Percentiles rank a stretch among this genome's conserved stretches.
Evolutionary conservation across 2,329 filamentous ascomycete genomes (phyloP).

Genomic region (Hirsutella thompsonii): DNA sequence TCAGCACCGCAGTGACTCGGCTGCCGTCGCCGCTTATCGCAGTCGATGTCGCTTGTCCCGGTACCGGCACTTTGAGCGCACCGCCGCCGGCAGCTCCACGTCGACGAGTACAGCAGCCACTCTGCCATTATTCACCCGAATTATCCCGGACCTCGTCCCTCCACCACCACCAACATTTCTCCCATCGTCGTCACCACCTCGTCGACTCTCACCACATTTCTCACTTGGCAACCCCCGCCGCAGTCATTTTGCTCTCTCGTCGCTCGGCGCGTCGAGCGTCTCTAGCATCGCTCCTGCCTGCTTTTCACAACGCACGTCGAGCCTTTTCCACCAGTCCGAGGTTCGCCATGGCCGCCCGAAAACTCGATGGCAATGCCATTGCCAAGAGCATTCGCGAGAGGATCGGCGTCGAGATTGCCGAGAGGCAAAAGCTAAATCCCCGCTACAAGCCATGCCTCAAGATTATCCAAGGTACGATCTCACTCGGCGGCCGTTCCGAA

Average conservation of each 20-base stretch:
- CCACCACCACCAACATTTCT: not conserved
- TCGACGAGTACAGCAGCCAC: not conserved
- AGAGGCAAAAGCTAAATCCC: constrained; percentile 71
- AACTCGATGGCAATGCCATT: constrained; percentile 93
- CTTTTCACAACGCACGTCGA: not conserved
- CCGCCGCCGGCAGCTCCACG: too few relatives aligned
- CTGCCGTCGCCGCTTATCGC: not conserved
- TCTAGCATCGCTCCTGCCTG: not conserved
- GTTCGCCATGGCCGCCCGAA: constrained; percentile 67
- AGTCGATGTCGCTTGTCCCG: constrained; percentile 3
- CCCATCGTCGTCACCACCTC: not conserved
- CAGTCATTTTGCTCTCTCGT: not conserved
- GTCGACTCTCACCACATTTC: too few relatives aligned
- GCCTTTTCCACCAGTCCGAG: constrained; percentile 25
- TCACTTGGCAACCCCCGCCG: not conserved
- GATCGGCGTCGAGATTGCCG: constrained; percentile 66
- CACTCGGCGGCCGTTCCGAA: not conserved
- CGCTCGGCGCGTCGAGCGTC: constrained; percentile 20
- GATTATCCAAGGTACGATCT: constrained; percentile 70
- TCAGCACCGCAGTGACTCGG: too few relatives aligned
- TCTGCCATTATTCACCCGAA: not conserved
- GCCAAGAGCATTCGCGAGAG: constrained; percentile 81
- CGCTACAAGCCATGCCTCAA: constrained; percentile 81
- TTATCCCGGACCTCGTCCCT: not conserved
- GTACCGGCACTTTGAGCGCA: not conserved